These are phyloP conservation scores for Malassezia sympodialis DNA, from an alignment of 1,284 basidiomycete species.

Conservation along the genomic window DNA sequence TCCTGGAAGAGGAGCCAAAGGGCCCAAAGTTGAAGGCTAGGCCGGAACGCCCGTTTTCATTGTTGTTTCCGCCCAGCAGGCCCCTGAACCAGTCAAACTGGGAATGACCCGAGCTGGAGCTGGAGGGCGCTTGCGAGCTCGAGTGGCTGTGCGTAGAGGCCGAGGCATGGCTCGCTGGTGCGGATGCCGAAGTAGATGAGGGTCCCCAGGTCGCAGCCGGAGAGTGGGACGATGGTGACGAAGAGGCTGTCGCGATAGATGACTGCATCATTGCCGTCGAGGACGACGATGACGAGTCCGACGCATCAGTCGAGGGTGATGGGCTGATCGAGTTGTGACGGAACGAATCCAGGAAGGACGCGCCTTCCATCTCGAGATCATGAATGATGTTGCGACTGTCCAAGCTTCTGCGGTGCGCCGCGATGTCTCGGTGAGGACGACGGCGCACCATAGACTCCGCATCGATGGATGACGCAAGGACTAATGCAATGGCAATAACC, in stretches of 20 bases:
- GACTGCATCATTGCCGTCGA: background rate
- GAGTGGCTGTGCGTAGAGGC: background rate
- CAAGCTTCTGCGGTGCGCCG: background rate
- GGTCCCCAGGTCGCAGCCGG: background rate
- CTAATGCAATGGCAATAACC: background rate
- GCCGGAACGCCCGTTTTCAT: background rate
- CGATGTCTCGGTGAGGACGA: background rate
- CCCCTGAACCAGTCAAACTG: background rate
- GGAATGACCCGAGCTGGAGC: background rate
- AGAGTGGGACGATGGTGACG: background rate
- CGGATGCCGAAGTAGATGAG: background rate
- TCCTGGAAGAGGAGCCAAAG: background rate
- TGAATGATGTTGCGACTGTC: background rate
- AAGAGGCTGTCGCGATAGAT: background rate
- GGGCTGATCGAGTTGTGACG: background rate
- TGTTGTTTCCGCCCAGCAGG: background rate
- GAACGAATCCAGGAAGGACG: background rate
- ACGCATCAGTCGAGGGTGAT: no score
- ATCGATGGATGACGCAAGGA: conserved; percentile 1
- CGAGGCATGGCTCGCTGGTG: background rate
- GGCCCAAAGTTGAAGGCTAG: background rate
- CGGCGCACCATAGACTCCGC: background rate
- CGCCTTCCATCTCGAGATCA: background rate
- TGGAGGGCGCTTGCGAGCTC: background rate
- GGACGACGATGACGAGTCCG: background rate